Conservation (phyloP, 176 grass and related monocot species). For the Neostapfia colusana region DNA sequence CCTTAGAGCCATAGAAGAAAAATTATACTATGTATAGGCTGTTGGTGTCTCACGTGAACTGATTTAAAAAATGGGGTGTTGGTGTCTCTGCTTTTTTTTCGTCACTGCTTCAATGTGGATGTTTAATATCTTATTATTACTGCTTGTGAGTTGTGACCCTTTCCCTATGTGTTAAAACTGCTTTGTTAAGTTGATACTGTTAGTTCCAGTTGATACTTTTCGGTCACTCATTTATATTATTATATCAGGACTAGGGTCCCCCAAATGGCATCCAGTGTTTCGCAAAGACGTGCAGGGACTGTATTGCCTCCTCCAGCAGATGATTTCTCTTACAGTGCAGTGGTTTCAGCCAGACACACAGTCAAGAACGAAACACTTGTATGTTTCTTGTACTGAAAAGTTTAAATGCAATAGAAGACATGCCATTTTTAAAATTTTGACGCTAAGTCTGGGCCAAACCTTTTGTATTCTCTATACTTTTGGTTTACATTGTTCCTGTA, state of each 20-base stretch:
- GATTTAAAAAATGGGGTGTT: neutral
- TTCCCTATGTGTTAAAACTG: conserved; percentile 20
- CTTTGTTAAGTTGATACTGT: conserved; percentile 22
- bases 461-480: conserved; percentile 34
- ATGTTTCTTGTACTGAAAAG: conserved; percentile 36
- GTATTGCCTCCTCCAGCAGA: conserved; percentile 80
- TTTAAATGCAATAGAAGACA: conserved; percentile 14
- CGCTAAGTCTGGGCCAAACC: conserved; percentile 11
- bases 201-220: neutral
- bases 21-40: neutral
- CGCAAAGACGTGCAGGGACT: conserved; percentile 70
- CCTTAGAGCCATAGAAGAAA: neutral
- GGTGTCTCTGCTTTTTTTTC: neutral
- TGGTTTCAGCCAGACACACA: conserved; percentile 54
- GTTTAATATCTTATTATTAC: neutral
- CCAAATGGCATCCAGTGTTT: conserved; percentile 76
- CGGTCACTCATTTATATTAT: conserved; percentile 24
- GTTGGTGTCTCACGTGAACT: neutral
- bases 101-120: neutral
- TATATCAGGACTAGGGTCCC: conserved; percentile 89
- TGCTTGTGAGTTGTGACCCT: neutral
- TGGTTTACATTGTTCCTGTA: conserved; percentile 26
- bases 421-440: conserved; percentile 4
- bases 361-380: conserved; percentile 69
- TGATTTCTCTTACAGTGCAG: conserved; percentile 67